Base-by-base conservation (phyloP, 1,139 yeast genomes). In the Hyphopichia pseudoburtonii region DNA sequence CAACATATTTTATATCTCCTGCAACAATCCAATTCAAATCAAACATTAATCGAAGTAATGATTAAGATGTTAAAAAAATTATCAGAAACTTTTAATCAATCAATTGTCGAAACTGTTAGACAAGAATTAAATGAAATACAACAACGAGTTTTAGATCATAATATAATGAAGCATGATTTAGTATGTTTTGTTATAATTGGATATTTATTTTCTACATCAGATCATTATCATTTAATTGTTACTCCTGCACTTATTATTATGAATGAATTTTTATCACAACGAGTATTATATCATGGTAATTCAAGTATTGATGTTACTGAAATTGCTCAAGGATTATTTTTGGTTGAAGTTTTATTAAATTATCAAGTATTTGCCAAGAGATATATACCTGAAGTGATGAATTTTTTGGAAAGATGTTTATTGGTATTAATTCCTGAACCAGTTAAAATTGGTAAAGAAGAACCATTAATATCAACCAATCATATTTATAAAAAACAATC, bases 161-260 rank as follows among this genome's bases (percentile, higher is more conserved):
- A 40, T n/a, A 58, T 79, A 22, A 49, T 49, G 41, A 62, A 63
- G 36, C 65, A 76, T 19, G 95, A 89, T 54, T 61, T 89, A 41
- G 64, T 86, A 5, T 76, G 83, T 42, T 86, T 84, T 52, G 72
- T 80, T 0, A 54, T 88, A 17, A 71, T 89, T 43, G 97, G 97
- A 8, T 67, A 74, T 39, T 57, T 90, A 9, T 94, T 86, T 54
- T 89, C 98, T 1, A 87, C 97, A 1, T 92, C 98, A 0, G 99
- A 94, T 68, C 94, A 89, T 55, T 92, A 87, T 60, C 97, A 94
- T 68, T 72, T 88, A 45, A 84, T 92, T 14, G 90, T 83, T 4
- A 89, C 97, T 0, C 96, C 97, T 2, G 76, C 94, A 2, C 66
- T 80, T 27, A 75, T 92, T 28, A 60, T 88, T 31, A 79, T 89